Evolutionary conservation across 768 basidiomycete species (phyloP), one percentile per base, ranked within the genome.

Genomic region (Megacollybia marginata): DNA sequence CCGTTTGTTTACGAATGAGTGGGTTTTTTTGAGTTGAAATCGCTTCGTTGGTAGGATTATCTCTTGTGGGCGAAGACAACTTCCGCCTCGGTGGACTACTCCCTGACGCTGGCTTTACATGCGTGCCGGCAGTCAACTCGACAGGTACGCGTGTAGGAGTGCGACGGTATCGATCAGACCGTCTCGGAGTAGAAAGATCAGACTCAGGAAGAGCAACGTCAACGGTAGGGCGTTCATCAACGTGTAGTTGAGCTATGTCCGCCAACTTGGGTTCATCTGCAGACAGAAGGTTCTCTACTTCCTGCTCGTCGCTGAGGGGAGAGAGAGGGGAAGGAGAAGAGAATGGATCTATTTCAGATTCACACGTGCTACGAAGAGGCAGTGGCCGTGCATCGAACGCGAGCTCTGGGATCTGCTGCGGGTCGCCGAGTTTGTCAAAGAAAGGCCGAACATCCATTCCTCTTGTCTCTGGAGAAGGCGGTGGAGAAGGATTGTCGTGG

Each of bases 401-500:
- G 38, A 40, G 15, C 19, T 19, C 7, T 15, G 38, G 38, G 2
- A 7, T 40, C 4, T 15, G 38, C 38, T 7, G 19, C 23, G 38
- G 5, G 38, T 19, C 19, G 7, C 38, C 19, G 38, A 40, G 19
- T 3, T 40, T 40, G 38, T 15, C 7, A 40, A 40, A 2, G 19
- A 19, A 40, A 8, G 38, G 15, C 38, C 5, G 38, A 7, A 40
- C 19, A 40, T 40, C 38, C 5, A 8, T 5, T 40, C 38, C 15
- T 15, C 38, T 40, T 2, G 23, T 13, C 11, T 52, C 51, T 11
- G 54, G 45, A 16, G 44, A 44, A 28, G 79, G 79, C 5, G 79
- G 79, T 15, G 87, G 86, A 15, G 87, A 89, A 15, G 88, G 88
- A 57, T 90, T 90, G 57, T 80, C 81, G 50, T 79, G 76, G 47